Conservation (phyloP, 345 rosid genomes). For the Melaleuca alternifolia region DNA sequence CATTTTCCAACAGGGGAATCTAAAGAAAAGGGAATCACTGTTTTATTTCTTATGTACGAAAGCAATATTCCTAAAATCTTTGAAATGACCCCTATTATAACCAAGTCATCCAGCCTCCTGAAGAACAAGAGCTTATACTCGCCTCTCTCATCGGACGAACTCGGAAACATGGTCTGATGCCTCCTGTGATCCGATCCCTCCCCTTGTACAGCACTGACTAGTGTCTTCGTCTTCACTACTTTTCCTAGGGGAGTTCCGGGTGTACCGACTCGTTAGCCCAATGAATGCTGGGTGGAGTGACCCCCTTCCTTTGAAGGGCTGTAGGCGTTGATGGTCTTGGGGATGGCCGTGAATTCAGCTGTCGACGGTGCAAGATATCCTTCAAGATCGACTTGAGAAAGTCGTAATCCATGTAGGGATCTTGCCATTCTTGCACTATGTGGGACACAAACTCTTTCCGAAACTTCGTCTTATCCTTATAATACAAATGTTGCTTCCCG, state of each 20-base stretch:
- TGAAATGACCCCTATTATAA: too few relatives aligned
- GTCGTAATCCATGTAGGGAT: conserved; percentile 53
- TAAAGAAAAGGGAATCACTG: too few relatives aligned
- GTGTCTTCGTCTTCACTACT: conserved; percentile 39
- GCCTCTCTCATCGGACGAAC: conserved; percentile 29
- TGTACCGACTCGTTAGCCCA: conserved; percentile 13
- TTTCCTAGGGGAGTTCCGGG: background rate
- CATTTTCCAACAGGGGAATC: too few relatives aligned
- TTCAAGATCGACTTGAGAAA: conserved; percentile 33
- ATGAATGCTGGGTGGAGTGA: conserved; percentile 30
- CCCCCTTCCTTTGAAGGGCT: conserved; percentile 10
- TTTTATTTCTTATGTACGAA: too few relatives aligned
- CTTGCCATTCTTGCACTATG: conserved; percentile 70
- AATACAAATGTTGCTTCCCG: background rate
- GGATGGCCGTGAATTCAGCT: background rate
- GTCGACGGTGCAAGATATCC: conserved; percentile 17
- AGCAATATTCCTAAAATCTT: too few relatives aligned
- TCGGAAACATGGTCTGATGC: conserved; percentile 32
- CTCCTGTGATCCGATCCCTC: conserved; percentile 12
- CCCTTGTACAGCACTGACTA: conserved; percentile 19
- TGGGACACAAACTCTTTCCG: conserved; percentile 49
- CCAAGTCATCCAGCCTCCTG: conserved; percentile 45
- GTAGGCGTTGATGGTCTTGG: conserved; percentile 4
- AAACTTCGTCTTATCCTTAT: conserved; percentile 32
- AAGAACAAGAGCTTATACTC: conserved; percentile 38